Conservation (phyloP, 768 basidiomycete species). For the Chalciporus piperatus region DNA sequence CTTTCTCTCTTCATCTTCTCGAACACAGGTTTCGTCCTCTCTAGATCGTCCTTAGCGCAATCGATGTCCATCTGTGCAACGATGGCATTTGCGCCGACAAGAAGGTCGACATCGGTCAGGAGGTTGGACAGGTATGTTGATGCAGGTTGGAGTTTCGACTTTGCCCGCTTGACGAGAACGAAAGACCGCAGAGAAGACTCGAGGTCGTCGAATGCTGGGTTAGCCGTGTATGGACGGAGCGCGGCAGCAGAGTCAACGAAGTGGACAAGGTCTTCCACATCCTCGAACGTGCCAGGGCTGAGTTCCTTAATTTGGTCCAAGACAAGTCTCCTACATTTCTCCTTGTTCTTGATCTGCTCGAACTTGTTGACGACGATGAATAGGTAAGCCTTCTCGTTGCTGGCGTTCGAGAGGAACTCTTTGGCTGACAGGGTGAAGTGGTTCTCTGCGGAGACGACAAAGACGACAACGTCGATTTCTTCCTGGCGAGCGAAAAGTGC, state of each 20-base stretch:
- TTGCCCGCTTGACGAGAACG: constrained; percentile 92
- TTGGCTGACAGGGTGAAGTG: constrained; percentile 96
- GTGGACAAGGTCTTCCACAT: constrained; percentile 91
- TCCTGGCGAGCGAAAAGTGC: constrained; percentile 93
- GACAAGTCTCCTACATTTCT: constrained; percentile 81
- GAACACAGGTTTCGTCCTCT: constrained; percentile 70
- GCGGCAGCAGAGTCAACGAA: constrained; percentile 92
- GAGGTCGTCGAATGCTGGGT: constrained; percentile 79
- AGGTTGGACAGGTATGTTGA: constrained; percentile 89
- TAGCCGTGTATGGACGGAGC: constrained; percentile 61
- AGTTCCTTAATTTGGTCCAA: constrained; percentile 93
- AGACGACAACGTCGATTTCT: constrained; percentile 98
- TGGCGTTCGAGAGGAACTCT: constrained; percentile 90
- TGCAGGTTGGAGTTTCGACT: constrained; percentile 92
- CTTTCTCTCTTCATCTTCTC: constrained; percentile 81
- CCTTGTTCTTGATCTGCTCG: constrained; percentile 93
- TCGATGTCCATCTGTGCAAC: constrained; percentile 79
- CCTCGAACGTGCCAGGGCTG: constrained; percentile 88
- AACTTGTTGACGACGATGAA: constrained; percentile 99
- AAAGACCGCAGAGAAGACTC: constrained; percentile 91
- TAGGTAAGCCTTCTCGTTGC: constrained; percentile 95
- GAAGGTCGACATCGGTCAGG: constrained; percentile 85
- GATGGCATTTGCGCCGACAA: constrained; percentile 81
- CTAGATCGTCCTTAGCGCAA: constrained; percentile 67
- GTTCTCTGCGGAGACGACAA: constrained; percentile 97